Conservation (phyloP, 2,329 filamentous ascomycete species). For the Fusarium caatingaense region DNA sequence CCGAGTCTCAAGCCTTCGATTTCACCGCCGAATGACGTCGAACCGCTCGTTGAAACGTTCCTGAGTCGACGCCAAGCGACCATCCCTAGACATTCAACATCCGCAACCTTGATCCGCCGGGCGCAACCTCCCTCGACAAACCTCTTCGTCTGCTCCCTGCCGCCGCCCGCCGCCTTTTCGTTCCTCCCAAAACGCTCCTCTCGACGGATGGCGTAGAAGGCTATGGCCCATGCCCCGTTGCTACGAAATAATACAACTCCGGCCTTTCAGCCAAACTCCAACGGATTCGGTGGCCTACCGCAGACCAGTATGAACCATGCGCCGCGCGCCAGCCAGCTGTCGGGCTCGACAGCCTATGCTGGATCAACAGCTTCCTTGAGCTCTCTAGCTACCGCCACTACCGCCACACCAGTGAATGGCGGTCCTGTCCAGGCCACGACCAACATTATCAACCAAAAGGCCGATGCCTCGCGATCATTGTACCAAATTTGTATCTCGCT, state of each 20-base stretch:
- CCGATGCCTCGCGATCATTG: conserved; percentile 88
- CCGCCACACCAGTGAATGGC: conserved; percentile 58
- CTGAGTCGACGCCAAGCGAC: conserved; percentile 40
- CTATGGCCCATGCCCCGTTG: conserved; percentile 70
- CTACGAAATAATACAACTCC: conserved; percentile 69
- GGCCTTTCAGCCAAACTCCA: conserved; percentile 62
- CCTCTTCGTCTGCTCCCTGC: conserved; percentile 11
- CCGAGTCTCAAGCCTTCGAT: conserved; percentile 30
- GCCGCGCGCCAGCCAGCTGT: conserved; percentile 70
- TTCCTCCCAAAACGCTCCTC: conserved; percentile 13
- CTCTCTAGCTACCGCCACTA: conserved; percentile 60
- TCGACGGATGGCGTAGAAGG: conserved; percentile 58
- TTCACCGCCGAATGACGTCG: conserved; percentile 47
- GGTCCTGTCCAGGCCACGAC: conserved; percentile 58
- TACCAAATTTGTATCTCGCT: conserved; percentile 95
- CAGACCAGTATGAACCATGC: conserved; percentile 63
- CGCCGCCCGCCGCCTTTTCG: conserved; percentile 16
- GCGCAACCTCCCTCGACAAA: conserved; percentile 35
- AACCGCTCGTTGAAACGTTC: conserved; percentile 36
- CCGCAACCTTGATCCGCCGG: conserved; percentile 6
- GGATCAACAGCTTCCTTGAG: conserved; percentile 64
- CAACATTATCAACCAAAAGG: conserved; percentile 82
- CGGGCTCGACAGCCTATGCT: conserved; percentile 68
- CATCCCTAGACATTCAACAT: conserved; percentile 29
- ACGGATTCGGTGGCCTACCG: conserved; percentile 58